Evolutionary conservation across 2,329 filamentous ascomycete genomes (phyloP), one percentile per base, ranked within the genome.

Genomic region (Aspergillus tubingensis): DNA sequence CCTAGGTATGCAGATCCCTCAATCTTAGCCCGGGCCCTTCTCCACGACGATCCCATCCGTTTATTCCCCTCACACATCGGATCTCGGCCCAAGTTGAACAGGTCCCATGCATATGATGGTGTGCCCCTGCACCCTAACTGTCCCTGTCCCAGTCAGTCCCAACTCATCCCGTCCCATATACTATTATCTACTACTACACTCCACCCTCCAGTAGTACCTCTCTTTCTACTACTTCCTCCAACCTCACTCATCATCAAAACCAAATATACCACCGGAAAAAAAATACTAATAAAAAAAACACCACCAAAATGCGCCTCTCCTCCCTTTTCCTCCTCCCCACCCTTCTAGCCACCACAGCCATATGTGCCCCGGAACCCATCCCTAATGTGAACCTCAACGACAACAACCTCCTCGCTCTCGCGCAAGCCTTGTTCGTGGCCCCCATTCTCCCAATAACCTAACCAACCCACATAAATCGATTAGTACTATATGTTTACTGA

Each of bases 341-440:
- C n/a, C 56, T 59, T 11, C 41, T 70, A 13, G 50, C 63, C 5
- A 60, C 57, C n/a, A 64, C 68, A 25, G 67, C 62, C 8, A 56
- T 48, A 52, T 59, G 60, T 6, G 59, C 62, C 5, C 62, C 65
- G 43, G 36, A 64, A 61, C 61, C 52, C 59, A 25, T 62, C 49
- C 32, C 56, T 10, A 61, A 60, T 8, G 60, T 54, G 32, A 36
- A 36, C 32, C 32, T 36, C 8, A 53, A 63, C 15, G 32, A 41
- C 5, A 61, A 62, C 47, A 64, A 71, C 52, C 59, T 69, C 21
- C 62, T 62, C 4, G 57, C 67, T 0, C 51, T 72, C 10, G 62
- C 63, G 3, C 64, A 63, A 49, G 65, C 66, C 53, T 17, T 72
- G 69, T 70, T 11, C 8, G 15, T 19, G 2, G 3, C 1, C 10